Evolutionary conservation across 225 moss, liverwort and hornwort species (phyloP).

Genomic region (Rhytidiadelphus loreus): DNA sequence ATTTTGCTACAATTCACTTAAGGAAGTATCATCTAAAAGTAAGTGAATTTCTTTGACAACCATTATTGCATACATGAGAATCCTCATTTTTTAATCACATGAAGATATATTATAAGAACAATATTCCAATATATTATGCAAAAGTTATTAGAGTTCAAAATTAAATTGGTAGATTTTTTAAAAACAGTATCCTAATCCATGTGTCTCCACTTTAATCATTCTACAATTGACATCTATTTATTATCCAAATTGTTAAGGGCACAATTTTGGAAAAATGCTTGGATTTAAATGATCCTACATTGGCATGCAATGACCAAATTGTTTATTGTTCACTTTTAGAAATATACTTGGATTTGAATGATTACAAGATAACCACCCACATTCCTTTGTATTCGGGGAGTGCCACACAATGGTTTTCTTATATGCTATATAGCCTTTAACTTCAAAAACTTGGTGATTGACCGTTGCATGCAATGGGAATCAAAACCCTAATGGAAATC

Average conservation of each 20-base stretch:
- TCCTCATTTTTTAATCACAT: not conserved
- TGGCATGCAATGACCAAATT: not conserved
- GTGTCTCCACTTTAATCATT: not conserved
- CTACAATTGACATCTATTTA: not conserved
- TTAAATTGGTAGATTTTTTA: not conserved
- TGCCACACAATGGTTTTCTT: not conserved
- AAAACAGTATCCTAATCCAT: rapidly evolving
- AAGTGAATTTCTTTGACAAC: not conserved
- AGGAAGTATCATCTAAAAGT: not conserved
- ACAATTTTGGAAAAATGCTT: not conserved
- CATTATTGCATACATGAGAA: not conserved
- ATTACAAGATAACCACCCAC: not conserved
- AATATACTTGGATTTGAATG: not conserved
- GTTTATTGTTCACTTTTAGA: not conserved
- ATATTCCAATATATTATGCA: too few relatives aligned
- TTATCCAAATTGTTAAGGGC: not conserved
- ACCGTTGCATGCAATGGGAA: not conserved
- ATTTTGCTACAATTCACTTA: not conserved
- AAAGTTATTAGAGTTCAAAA: not conserved
- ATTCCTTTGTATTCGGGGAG: not conserved
- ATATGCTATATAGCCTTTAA: not conserved
- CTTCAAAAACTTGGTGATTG: not conserved
- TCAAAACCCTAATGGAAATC: too few relatives aligned
- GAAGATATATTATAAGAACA: not conserved
- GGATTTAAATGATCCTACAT: not conserved